phyloP scores from a whole-genome alignment of 192 early-diverging fungal species.

The Linnemannia hyalina region DNA sequence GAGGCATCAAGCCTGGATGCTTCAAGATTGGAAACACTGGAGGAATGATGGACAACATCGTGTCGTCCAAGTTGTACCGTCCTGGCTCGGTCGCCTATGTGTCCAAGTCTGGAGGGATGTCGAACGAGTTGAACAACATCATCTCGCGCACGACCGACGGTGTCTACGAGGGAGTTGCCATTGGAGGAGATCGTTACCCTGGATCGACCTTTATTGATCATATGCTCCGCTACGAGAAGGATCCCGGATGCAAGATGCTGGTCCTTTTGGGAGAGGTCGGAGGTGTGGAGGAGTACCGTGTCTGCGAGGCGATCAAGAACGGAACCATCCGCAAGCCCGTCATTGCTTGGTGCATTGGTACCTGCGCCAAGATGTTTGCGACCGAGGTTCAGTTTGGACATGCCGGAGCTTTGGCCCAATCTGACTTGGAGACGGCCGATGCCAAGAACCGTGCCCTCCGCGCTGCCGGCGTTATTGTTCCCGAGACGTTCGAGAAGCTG shows the following conservation, averaged over 20 bases:
- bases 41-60: conserved; percentile 99
- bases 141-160: conserved; percentile 96
- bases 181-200: conserved; percentile 99
- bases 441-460: conserved; percentile 94
- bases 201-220: conserved; percentile 99
- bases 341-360: conserved; percentile 99
- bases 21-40: conserved; percentile 99
- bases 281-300: conserved; percentile 96
- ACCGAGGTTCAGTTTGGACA: conserved; percentile 99
- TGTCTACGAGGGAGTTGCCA: conserved; percentile 98
- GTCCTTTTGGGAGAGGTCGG: conserved; percentile 97
- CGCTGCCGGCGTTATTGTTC: conserved; percentile 90
- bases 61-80: conserved; percentile 96
- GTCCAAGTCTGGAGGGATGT: conserved; percentile 99
- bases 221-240: conserved; percentile 93
- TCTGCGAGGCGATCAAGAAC: conserved; percentile 91
- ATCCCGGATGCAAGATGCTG: conserved; percentile 94
- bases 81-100: conserved; percentile 97
- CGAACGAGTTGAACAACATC: conserved; percentile 99
- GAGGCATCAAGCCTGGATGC: conserved; percentile 99
- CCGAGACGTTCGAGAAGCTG: conserved; percentile 96
- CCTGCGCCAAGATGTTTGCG: conserved; percentile 98
- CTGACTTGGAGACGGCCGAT: conserved; percentile 94
- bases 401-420: conserved; percentile 96
- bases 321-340: conserved; percentile 97